A percentile compares a stretch with the other conserved stretches of the same genome.
phyloP scores from a whole-genome alignment of 2,329 filamentous ascomycete genomes.

The Magnaporthales sp. region DNA sequence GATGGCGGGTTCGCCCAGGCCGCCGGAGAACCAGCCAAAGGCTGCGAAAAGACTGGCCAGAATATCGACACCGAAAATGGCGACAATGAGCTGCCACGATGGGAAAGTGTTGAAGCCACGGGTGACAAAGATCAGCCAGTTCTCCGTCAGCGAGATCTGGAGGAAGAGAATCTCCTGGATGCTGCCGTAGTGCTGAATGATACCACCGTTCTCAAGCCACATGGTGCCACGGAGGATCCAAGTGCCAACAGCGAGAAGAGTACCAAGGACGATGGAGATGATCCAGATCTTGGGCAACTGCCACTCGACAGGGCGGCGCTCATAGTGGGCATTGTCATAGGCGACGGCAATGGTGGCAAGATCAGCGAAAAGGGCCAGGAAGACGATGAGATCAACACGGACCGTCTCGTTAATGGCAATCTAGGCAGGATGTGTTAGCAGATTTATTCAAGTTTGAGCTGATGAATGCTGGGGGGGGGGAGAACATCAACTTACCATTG shows the following conservation, averaged over 20 bases:
- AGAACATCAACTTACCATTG: constrained; percentile 5
- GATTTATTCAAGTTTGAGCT: no score
- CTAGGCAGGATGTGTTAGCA: not conserved
- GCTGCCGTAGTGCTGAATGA: constrained; percentile 67
- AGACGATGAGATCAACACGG: constrained; percentile 64
- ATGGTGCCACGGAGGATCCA: constrained; percentile 66
- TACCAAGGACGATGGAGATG: constrained; percentile 60
- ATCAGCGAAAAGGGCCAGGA: constrained; percentile 73
- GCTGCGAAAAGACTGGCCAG: constrained; percentile 65
- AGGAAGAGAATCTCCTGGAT: constrained; percentile 70
- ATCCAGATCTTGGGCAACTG: constrained; percentile 77
- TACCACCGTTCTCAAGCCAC: constrained; percentile 60
- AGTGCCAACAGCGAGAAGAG: constrained; percentile 59
- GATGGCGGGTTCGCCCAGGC: constrained; percentile 24
- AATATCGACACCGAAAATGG: constrained; percentile 64
- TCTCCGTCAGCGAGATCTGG: constrained; percentile 64
- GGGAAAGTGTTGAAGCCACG: constrained; percentile 65
- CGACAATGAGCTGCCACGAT: constrained; percentile 63
- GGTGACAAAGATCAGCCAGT: constrained; percentile 74
- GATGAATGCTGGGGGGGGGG: no score
- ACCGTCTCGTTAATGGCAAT: constrained; percentile 60
- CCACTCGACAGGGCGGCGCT: constrained; percentile 69
- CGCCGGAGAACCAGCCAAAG: constrained; percentile 64
- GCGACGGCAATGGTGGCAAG: constrained; percentile 70
- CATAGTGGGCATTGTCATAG: constrained; percentile 72